Base-by-base conservation (phyloP, 164 flowering plant species). In the Liquidambar formosana region DNA sequence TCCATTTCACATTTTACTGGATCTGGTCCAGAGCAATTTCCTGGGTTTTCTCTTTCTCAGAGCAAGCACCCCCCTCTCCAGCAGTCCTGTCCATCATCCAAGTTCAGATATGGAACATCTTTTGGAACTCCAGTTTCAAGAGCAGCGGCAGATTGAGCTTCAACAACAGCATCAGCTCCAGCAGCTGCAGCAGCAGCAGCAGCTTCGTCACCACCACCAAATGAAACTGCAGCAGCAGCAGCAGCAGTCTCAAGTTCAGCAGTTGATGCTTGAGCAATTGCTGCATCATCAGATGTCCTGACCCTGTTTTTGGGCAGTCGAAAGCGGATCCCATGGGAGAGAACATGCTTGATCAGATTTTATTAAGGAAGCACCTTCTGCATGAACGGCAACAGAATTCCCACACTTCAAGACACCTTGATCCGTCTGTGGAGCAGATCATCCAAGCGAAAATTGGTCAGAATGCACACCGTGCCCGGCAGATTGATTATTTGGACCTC, bases 101-200 rank as follows among this genome's bases (percentile, higher is more conserved):
- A 16, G 5, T 4, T 21, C 21, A 33, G 71, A 67, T 62, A 5
- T 67, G 63, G 71, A 73, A 38, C 71, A 73, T 61, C 18, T 73
- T 16, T 62, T 73, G 62, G 53, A 53, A 22, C 68, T 73, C 41
- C 41, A 33, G 41, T 33, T 33, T 33, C 41, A 33, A 33, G 4
- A 33, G 41, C 41, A 33, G 41, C 41, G 41, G 41, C 41, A 33
- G 41, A 2, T 33, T 48, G 57, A 73, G 68, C 38, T 46, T 10
- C 76, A 64, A 28, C 68, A 68, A 18, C 65, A 63, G 65, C 64
- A 49, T 9, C 16, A 71, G 46, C 21, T 44, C 4, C 41, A 33
- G 41, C 41, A 33, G 41, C 41, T 2, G 41, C 41, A 33, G 41
- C 41, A 15, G 16, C 53, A 49, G 49, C 65, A 62, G 51, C 65